These are phyloP conservation scores for Moesziomyces aphidis DNA, from an alignment of 1,284 basidiomycete species.

Conservation along the genomic window DNA sequence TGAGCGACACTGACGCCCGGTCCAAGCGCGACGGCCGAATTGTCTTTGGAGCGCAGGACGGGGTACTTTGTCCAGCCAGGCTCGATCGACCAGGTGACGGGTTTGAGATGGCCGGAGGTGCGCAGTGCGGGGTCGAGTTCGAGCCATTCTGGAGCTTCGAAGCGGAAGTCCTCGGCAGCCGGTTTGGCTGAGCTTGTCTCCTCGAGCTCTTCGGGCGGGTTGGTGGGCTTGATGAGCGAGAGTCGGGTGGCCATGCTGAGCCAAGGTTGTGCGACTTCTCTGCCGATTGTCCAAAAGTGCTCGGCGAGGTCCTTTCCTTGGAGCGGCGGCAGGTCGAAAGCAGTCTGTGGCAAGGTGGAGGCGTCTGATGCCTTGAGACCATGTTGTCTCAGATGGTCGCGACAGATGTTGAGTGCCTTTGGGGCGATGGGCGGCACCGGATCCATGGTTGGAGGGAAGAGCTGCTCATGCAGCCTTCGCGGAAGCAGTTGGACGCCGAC, in stretches of 20 bases:
- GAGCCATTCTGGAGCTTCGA: slow-evolving; percentile 56
- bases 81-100: slow-evolving; percentile 78
- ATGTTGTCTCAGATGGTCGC: slow-evolving; percentile 81
- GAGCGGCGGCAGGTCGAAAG: slow-evolving; percentile 84
- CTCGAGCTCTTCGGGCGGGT: slow-evolving; percentile 70
- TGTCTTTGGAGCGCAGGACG: slow-evolving; percentile 69
- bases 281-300: slow-evolving; percentile 88
- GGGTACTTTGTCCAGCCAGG: slow-evolving; percentile 92
- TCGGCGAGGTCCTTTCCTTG: slow-evolving; percentile 85
- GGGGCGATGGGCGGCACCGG: slow-evolving; percentile 76
- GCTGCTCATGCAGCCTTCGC: slow-evolving; percentile 79
- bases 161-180: slow-evolving; percentile 29
- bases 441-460: slow-evolving; percentile 77
- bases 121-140: slow-evolving; percentile 52
- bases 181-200: slow-evolving; percentile 5
- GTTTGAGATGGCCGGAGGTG: slow-evolving; percentile 60
- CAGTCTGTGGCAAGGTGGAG: slow-evolving; percentile 80
- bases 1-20: slow-evolving; percentile 65
- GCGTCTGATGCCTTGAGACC: slow-evolving; percentile 83
- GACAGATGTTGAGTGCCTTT: slow-evolving; percentile 79
- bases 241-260: slow-evolving; percentile 79
- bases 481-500: slow-evolving; percentile 93
- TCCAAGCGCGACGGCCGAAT: slow-evolving; percentile 42
- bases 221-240: slow-evolving; percentile 73
- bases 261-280: slow-evolving; percentile 82